These are phyloP conservation scores for Russula foetens DNA, from an alignment of 768 basidiomycete species.

Conservation along the genomic window DNA sequence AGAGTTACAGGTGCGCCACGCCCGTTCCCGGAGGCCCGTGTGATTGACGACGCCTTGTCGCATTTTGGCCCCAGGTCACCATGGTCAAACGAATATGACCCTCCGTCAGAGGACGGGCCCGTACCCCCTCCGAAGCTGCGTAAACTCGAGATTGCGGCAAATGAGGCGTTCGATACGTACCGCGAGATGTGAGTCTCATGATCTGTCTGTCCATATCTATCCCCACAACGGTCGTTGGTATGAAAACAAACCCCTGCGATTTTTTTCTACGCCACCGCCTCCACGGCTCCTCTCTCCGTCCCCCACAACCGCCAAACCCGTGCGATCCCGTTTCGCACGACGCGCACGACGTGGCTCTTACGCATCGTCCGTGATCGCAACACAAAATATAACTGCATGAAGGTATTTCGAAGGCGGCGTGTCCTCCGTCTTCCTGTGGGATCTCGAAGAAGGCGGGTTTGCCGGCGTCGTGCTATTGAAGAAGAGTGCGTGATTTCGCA, in stretches of 20 bases:
- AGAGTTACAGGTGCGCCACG: slow-evolving; percentile 64
- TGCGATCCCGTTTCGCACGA: not conserved
- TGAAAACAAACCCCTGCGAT: not conserved
- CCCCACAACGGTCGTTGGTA: not conserved
- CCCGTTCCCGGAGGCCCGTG: too few relatives aligned
- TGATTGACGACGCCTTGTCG: not conserved
- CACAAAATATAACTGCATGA: not conserved
- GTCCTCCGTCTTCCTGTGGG: slow-evolving; percentile 97
- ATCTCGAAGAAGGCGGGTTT: slow-evolving; percentile 91
- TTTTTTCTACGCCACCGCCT: too few relatives aligned
- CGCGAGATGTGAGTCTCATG: slow-evolving; percentile 67
- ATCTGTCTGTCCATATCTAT: not conserved
- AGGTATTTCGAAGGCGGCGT: slow-evolving; percentile 99
- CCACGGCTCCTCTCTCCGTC: not conserved
- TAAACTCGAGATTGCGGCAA: slow-evolving; percentile 86
- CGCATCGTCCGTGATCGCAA: not conserved
- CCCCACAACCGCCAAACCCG: not conserved
- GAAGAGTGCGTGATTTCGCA: slow-evolving; percentile 55
- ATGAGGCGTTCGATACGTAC: slow-evolving; percentile 96
- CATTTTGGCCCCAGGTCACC: slow-evolving; percentile 59
- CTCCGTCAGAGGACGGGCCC: slow-evolving; percentile 84
- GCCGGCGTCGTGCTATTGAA: slow-evolving; percentile 95
- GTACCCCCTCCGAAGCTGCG: slow-evolving; percentile 77
- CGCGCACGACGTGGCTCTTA: too few relatives aligned
- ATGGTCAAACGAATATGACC: slow-evolving; percentile 96